Evolutionary conservation across 1,284 basidiomycete species (phyloP), one percentile per base, ranked within the genome.

Genomic region (Heterobasidion irregulare): DNA sequence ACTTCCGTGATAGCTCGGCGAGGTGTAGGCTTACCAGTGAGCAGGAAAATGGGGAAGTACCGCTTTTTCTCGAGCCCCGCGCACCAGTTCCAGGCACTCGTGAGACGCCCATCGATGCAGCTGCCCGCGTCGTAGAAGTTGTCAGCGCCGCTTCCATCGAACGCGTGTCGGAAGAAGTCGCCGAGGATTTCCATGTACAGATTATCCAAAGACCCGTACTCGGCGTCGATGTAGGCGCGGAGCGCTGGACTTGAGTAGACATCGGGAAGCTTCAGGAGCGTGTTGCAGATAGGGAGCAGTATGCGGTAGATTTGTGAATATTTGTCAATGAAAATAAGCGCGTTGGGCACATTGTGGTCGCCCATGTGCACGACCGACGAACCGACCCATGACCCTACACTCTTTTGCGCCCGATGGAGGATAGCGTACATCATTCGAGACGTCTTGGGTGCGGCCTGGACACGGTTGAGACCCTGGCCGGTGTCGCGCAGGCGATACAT

Each of bases 61-160:
- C 82, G 74, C 71, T 92, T 92, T 74, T 89, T 92, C 72, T 92
- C 89, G 60, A 92, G 68, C 50, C 74, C 75, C 51, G 82, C 81
- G 69, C 89, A 92, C 89, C 89, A 92, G 65, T 92, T 89, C 89
- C 89, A 92, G 2, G 89, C 89, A 65, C 86, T 89, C 41, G 89
- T 90, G 63, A 91, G 67, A 15, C 88, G 73, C 15, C 80, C 80
- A 53, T 83, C 81, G 57, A 82, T 82, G 63, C 81, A 78, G 55
- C 77, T 81, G 47, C 84, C 84, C 33, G 86, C 85, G 64, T 89
- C 86, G 63, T 84, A 88, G 71, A 86, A 89, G 65, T 86, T 88
- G 64, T 89, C 86, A 6, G 87, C 88, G 8, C 89, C 88, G 16
- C 85, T 88, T 1, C 89, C 89, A 67, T 91, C 88, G 64, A 91